Conservation (phyloP, 257 asterid species). For the Lycium ferocissimum region DNA sequence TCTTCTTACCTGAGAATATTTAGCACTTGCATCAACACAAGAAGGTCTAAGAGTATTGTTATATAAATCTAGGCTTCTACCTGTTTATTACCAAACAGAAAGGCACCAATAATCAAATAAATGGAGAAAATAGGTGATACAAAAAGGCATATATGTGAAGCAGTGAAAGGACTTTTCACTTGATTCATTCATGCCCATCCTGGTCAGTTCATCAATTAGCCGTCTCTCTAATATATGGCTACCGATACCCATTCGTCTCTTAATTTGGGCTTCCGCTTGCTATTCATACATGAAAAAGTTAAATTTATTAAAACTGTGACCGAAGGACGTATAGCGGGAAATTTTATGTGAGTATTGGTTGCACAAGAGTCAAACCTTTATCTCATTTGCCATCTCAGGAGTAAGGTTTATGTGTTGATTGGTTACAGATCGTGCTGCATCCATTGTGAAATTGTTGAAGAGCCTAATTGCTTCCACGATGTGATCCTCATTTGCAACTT, state of each 20-base stretch:
- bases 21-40: conserved; percentile 28
- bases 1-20: conserved; percentile 74
- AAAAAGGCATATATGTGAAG: neutral
- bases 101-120: neutral
- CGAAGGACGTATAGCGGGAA: neutral
- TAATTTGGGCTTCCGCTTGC: conserved; percentile 95
- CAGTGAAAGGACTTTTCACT: conserved; percentile 49
- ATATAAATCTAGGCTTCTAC: neutral
- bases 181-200: conserved; percentile 94
- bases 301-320: conserved; percentile 24
- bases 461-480: conserved; percentile 89
- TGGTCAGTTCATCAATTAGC: conserved; percentile 82
- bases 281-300: conserved; percentile 40
- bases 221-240: conserved; percentile 90
- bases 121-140: neutral
- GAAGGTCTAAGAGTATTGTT: neutral
- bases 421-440: conserved; percentile 93
- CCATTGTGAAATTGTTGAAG: conserved; percentile 85
- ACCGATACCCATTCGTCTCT: conserved; percentile 97
- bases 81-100: neutral
- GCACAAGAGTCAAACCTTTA: conserved; percentile 56
- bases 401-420: conserved; percentile 80
- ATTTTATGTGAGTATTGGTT: neutral
- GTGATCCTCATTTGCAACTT: conserved; percentile 81
- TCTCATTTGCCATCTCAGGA: conserved; percentile 91